These are phyloP conservation scores for Waltergamsia citrina DNA, from an alignment of 2,329 filamentous ascomycete genomes.

Conservation along the genomic window DNA sequence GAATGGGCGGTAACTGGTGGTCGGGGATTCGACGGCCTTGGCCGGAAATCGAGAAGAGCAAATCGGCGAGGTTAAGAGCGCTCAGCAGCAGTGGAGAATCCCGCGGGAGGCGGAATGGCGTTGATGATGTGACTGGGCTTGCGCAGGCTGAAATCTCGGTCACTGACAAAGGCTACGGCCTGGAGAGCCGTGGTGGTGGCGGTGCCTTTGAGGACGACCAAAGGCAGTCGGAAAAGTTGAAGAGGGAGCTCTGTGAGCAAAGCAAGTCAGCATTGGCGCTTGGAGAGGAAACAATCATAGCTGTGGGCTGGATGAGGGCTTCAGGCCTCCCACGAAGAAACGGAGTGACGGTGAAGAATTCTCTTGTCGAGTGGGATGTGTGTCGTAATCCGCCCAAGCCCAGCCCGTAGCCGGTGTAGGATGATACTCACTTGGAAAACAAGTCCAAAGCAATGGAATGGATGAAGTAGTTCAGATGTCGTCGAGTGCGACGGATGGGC, in stretches of 20 bases:
- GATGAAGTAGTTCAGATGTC: too few relatives aligned
- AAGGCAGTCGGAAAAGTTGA: conserved; percentile 36
- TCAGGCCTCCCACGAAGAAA: background rate
- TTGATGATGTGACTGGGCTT: conserved; percentile 59
- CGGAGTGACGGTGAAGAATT: background rate
- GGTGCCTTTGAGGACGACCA: conserved; percentile 56
- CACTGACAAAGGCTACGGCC: conserved; percentile 53
- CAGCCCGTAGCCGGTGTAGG: too few relatives aligned
- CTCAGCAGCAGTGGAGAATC: conserved; percentile 26
- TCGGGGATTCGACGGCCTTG: conserved; percentile 28
- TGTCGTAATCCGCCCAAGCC: too few relatives aligned
- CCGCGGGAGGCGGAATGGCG: conserved; percentile 48
- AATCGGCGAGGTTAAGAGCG: conserved; percentile 38
- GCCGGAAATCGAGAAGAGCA: conserved; percentile 40
- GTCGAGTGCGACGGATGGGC: too few relatives aligned
- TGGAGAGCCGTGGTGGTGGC: conserved; percentile 48
- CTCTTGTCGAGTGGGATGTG: too few relatives aligned
- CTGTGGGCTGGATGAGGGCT: background rate
- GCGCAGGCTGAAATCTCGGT: conserved; percentile 61
- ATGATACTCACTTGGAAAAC: too few relatives aligned
- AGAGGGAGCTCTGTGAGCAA: conserved; percentile 4
- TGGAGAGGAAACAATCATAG: too few relatives aligned
- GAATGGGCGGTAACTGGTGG: conserved; percentile 41
- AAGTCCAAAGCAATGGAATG: too few relatives aligned
- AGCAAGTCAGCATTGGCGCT: background rate